phyloP scores from a whole-genome alignment of 805 yeast species.

The Ogataea angusta region DNA sequence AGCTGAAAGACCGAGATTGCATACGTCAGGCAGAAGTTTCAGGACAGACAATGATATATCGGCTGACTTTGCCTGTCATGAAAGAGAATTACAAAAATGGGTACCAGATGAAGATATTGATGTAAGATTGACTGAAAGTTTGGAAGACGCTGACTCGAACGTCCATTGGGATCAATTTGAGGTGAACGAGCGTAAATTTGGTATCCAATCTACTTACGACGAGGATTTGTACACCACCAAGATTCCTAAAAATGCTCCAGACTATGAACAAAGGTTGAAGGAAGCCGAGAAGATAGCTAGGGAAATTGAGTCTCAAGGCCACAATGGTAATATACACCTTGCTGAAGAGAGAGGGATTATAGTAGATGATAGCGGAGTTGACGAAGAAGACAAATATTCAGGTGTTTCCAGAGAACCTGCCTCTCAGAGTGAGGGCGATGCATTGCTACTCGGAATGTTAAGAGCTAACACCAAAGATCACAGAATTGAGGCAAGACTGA shows the following conservation, averaged over 20 bases:
- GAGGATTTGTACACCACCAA: slow-evolving; percentile 86
- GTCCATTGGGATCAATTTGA: slow-evolving; percentile 88
- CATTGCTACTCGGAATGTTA: slow-evolving; percentile 29
- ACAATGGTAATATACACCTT: slow-evolving; percentile 69
- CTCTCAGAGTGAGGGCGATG: slow-evolving; percentile 16
- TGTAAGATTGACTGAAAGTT: slow-evolving; percentile 21
- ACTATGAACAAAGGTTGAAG: slow-evolving; percentile 58
- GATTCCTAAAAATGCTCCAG: slow-evolving; percentile 66
- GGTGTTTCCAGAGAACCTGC: slow-evolving; percentile 68
- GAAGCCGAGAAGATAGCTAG: slow-evolving; percentile 77
- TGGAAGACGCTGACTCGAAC: slow-evolving; percentile 35
- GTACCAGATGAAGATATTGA: slow-evolving; percentile 54
- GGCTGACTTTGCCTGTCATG: slow-evolving; percentile 43
- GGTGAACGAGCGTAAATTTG: slow-evolving; percentile 85
- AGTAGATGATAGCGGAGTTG: slow-evolving; percentile 81
- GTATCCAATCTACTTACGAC: slow-evolving; percentile 78
- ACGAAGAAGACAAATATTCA: slow-evolving; percentile 94
- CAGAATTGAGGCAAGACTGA: slow-evolving; percentile 24
- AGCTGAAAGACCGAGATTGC: slow-evolving; percentile 2
- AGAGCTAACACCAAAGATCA: slow-evolving; percentile 20
- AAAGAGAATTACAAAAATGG: slow-evolving; percentile 83
- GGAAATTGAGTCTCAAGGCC: slow-evolving; percentile 71
- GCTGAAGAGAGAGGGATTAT: slow-evolving; percentile 87
- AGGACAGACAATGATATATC: slow-evolving; percentile 87
- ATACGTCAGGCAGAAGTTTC: slow-evolving; percentile 39